Conservation (phyloP, 441 rosid species). For the Brassica hybrid region DNA sequence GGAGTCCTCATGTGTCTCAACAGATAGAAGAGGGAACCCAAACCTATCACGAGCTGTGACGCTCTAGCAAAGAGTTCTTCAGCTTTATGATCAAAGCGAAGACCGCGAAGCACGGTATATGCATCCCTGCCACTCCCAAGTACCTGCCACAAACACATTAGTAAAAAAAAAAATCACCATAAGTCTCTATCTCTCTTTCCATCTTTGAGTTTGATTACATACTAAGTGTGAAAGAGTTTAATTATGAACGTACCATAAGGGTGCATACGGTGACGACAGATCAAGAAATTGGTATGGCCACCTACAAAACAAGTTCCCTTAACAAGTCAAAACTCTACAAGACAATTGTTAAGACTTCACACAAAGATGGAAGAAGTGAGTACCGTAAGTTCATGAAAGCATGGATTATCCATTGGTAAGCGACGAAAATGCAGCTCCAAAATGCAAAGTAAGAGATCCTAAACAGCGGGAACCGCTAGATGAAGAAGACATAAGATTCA, state of each 20-base stretch:
- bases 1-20: too few species aligned
- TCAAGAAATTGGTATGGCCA: conserved; percentile 5
- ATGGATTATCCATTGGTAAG: conserved; percentile 89
- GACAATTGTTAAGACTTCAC: neutral
- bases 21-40: too few species aligned
- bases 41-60: conserved; percentile 20
- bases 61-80: conserved; percentile 56
- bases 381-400: conserved; percentile 49
- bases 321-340: neutral
- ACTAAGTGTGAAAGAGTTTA: neutral
- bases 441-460: conserved; percentile 72
- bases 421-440: conserved; percentile 67
- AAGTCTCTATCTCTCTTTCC: neutral
- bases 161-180: neutral
- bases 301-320: neutral
- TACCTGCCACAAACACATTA: neutral
- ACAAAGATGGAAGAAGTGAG: neutral
- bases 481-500: neutral
- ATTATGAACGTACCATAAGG: neutral
- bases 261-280: neutral
- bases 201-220: neutral
- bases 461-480: conserved; percentile 79
- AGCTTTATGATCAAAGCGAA: conserved; percentile 65
- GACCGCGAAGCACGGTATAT: conserved; percentile 65
- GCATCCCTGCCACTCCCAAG: conserved; percentile 50